Evolutionary conservation across 2,329 filamentous ascomycete genomes (phyloP).

Genomic region (Ampelomyces quisqualis): DNA sequence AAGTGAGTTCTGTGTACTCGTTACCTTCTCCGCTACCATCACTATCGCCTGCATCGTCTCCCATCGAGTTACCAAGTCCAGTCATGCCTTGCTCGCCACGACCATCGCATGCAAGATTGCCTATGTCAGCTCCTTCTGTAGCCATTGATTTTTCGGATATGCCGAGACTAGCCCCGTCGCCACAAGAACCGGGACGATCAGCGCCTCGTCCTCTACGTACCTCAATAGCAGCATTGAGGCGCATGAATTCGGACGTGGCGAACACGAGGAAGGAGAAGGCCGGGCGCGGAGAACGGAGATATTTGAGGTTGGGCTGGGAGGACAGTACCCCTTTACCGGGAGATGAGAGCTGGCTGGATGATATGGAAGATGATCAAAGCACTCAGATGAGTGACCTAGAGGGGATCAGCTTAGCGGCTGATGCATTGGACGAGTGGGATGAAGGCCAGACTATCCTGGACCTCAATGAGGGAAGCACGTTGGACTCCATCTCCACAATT

Average conservation of each 20-base stretch:
- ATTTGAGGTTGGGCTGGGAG: slow-evolving; percentile 46
- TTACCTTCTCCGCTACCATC: slow-evolving; percentile 13
- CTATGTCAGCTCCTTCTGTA: slow-evolving; percentile 4
- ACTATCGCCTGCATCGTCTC: slow-evolving; percentile 13
- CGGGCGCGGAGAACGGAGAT: slow-evolving; percentile 38
- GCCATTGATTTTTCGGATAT: slow-evolving; percentile 26
- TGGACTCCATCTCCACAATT: slow-evolving; percentile 2
- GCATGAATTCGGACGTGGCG: slow-evolving; percentile 48
- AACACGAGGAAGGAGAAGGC: slow-evolving; percentile 18
- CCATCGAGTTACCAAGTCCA: slow-evolving; percentile 8
- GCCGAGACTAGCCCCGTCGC: slow-evolving; percentile 22
- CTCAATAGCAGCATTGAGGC: slow-evolving; percentile 43
- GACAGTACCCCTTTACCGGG: slow-evolving; percentile 31
- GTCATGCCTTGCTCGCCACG: slow-evolving; percentile 26
- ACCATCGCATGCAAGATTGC: slow-evolving; percentile 22
- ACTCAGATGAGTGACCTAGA: slow-evolving; percentile 23
- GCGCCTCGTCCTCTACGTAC: slow-evolving; percentile 43
- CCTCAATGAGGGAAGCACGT: slow-evolving; percentile 5
- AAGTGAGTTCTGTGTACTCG: slow-evolving; percentile 22
- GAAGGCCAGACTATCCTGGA: slow-evolving; percentile 22
- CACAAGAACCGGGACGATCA: slow-evolving; percentile 34
- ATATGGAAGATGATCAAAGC: slow-evolving; percentile 19
- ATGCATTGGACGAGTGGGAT: slow-evolving; percentile 24
- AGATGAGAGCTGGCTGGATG: slow-evolving; percentile 35
- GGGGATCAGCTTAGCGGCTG: slow-evolving; percentile 21